These are phyloP conservation scores for Exophiala aquamarina DNA, from an alignment of 2,329 filamentous ascomycete genomes.

Conservation along the genomic window DNA sequence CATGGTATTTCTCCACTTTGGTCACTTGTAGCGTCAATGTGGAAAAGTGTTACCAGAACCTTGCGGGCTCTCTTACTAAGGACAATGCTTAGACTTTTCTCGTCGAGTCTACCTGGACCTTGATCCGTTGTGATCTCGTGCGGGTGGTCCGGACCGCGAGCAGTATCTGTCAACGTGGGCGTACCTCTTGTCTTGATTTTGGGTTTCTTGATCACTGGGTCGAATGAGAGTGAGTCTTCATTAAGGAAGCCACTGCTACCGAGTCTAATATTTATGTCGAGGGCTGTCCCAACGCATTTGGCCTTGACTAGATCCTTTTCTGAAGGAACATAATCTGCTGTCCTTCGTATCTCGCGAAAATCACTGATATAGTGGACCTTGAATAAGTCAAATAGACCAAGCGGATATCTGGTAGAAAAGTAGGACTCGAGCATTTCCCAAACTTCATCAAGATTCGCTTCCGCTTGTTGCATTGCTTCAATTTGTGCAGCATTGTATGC, in stretches of 20 bases:
- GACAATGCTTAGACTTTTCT: slow-evolving; percentile 21
- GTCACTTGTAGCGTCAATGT: slow-evolving; percentile 33
- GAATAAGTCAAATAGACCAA: slow-evolving; percentile 9
- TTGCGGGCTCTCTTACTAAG: slow-evolving; percentile 41
- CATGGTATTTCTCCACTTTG: slow-evolving; percentile 52
- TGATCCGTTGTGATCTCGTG: too few species aligned
- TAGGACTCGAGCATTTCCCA: slow-evolving; percentile 41
- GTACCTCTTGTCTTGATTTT: too few species aligned
- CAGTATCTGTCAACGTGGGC: too few species aligned
- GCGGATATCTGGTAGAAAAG: slow-evolving; percentile 4
- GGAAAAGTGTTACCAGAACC: slow-evolving; percentile 47
- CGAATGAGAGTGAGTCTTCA: too few species aligned
- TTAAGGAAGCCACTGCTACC: too few species aligned
- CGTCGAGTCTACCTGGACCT: too few species aligned
- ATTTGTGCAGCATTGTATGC: slow-evolving; percentile 48
- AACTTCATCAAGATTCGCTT: slow-evolving; percentile 49
- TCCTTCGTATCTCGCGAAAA: slow-evolving; percentile 4
- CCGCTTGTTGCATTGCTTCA: slow-evolving; percentile 46
- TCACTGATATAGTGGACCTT: not conserved
- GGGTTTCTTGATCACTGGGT: too few species aligned
- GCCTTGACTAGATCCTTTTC: too few species aligned
- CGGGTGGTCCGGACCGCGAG: too few species aligned
- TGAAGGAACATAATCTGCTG: too few species aligned
- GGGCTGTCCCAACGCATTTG: too few species aligned
- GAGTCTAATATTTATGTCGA: too few species aligned